Percentiles rank a stretch among this genome's conserved stretches.
Evolutionary conservation across 78 protist genomes (phyloP).

Genomic region (Emiliania huxleyi): DNA sequence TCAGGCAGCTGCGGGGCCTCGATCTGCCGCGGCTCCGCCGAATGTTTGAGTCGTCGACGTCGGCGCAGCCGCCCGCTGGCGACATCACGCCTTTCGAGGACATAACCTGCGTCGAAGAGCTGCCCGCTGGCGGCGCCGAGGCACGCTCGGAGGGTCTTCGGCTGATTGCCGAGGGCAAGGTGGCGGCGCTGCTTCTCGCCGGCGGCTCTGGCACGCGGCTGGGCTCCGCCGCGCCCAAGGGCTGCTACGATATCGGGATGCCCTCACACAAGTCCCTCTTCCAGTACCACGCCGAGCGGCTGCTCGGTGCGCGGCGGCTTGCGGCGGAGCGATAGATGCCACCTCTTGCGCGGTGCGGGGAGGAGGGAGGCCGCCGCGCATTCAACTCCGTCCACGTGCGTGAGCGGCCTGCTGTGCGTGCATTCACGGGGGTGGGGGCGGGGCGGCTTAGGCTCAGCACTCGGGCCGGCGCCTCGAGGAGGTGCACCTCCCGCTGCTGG

Average conservation of each 20-base stretch:
- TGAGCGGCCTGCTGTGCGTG: too few species aligned
- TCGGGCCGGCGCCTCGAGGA: neutral
- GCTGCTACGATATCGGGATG: constrained; percentile 46
- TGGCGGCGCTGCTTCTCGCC: constrained; percentile 50
- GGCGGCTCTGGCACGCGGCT: constrained; percentile 70
- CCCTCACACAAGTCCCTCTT: constrained; percentile 49
- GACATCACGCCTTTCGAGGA: neutral
- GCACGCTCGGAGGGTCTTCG: neutral
- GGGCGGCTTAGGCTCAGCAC: too few species aligned
- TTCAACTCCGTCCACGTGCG: too few species aligned
- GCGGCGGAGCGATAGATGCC: neutral
- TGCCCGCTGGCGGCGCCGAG: neutral
- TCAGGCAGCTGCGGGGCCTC: neutral
- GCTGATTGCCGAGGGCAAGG: neutral
- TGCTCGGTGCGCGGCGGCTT: neutral
- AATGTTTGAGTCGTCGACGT: neutral
- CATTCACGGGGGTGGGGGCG: too few species aligned
- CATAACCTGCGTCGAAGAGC: neutral
- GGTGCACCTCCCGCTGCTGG: constrained; percentile 35
- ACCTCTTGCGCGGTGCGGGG: neutral
- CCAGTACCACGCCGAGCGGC: constrained; percentile 44
- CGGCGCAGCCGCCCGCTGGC: neutral
- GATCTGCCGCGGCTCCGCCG: neutral
- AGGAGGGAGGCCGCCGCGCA: neutral
- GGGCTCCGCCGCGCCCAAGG: constrained; percentile 57